Evolutionary conservation across 2,329 filamentous ascomycete species (phyloP), one percentile per base, ranked within the genome.

Genomic region (Fusarium sp.): DNA sequence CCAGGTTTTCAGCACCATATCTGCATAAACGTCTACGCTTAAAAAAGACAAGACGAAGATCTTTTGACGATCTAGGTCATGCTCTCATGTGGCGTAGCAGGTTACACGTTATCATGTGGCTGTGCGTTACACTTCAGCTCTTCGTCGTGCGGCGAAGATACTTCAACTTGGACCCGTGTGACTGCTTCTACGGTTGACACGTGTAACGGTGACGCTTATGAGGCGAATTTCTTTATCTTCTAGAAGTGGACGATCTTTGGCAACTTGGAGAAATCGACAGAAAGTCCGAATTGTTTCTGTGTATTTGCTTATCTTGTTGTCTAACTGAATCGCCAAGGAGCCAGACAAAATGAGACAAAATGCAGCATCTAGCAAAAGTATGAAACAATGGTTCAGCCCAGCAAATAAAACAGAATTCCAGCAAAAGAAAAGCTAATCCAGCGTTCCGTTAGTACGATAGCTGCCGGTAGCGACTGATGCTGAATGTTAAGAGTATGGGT

Each of bases 61-160:
- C 32, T 52, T 29, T 20, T 38, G 25, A 40, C 48, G n/a, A 45
- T 22, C 27, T 29, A 58, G 25, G 43, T 52, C 47, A 65, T 69
- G 38, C 20, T 52, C 43, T 40, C 51, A 40, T 65, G 64, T 70
- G 67, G 64, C 68, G 65, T 51, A 64, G 49, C 38, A 38, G 12
- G 45, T 48, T 68, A 22, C 43, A 43, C 30, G 45, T 45, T 52
- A 25, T 56, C 46, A 46, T 57, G 67, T 65, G 67, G 63, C 68
- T 65, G 59, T 51, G 38, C 46, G 34, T 38, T 12, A 9, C 40
- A 64, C 25, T 27, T 44, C 32, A 32, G 38, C 32, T 46, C 29
- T 57, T 40, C 34, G 15, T 25, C 27, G 29, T 47, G 43, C 52
- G 65, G 45, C 46, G 25, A 45, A 48, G n/a, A 55, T 40, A 16